Evolutionary conservation across 768 basidiomycete species (phyloP).

Genomic region (Mycena epipterygia): DNA sequence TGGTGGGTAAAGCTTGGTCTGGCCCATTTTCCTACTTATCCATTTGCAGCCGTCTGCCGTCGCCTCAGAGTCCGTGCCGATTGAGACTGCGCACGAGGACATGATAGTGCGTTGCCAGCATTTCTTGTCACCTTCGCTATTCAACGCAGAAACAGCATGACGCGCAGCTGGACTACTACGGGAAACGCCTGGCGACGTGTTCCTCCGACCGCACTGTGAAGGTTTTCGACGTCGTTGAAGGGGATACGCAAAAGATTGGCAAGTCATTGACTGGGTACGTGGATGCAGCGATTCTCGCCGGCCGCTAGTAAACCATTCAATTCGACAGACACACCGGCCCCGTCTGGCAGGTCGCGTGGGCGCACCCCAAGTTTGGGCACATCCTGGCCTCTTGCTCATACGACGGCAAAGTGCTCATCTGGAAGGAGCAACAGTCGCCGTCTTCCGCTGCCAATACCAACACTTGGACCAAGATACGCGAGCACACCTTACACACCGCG

Average conservation of each 20-base stretch:
- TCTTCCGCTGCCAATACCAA: slow-evolving; percentile 57
- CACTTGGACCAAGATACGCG: slow-evolving; percentile 93
- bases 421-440: slow-evolving; percentile 89
- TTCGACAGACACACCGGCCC: slow-evolving; percentile 89
- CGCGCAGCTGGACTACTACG: slow-evolving; percentile 98
- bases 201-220: slow-evolving; percentile 96
- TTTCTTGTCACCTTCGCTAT: neutral
- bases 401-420: slow-evolving; percentile 97
- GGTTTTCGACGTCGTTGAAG: slow-evolving; percentile 94
- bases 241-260: slow-evolving; percentile 78
- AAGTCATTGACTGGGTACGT: slow-evolving; percentile 87
- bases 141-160: slow-evolving; percentile 78
- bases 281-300: neutral
- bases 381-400: slow-evolving; percentile 99
- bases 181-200: slow-evolving; percentile 95
- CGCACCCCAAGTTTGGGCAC: slow-evolving; percentile 96
- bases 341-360: slow-evolving; percentile 99
- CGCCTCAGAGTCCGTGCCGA: slow-evolving; percentile 79
- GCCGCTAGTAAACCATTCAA: neutral
- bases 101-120: slow-evolving; percentile 84
- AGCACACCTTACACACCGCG: slow-evolving; percentile 93
- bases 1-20: too few relatives aligned
- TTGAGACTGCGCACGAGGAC: slow-evolving; percentile 98
- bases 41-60: slow-evolving; percentile 60
- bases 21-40: neutral